Base-by-base conservation (phyloP, 2,329 filamentous ascomycete genomes). In the Calonectria pteridis region DNA sequence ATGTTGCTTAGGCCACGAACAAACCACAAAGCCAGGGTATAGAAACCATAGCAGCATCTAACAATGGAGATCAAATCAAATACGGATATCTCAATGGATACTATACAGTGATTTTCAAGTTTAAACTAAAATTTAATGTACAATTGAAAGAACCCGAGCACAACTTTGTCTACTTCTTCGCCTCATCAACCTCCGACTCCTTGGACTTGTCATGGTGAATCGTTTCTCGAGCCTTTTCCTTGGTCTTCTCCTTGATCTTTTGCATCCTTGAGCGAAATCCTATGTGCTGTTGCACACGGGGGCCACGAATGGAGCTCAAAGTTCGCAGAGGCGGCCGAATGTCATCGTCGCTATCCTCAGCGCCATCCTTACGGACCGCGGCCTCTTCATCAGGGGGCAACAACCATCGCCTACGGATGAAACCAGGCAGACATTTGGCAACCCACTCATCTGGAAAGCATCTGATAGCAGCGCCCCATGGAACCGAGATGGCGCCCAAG, bases 401-500 rank as follows among this genome's bases (percentile, higher is more conserved):
- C 28, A 80, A 37, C 81, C 81, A 83, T 67, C 76, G 79, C 72
- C 75, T 77, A 10, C 73, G 76, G 10, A 83, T 73, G 72, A 81
- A 83, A 16, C 72, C 74, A n/a, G 81, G 81, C n/a, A 83, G 40
- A 50, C 79, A 81, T 20, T 69, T 66, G 11, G 65, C 78, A 67
- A 83, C 76, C 84, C 84, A 86, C 33, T 88, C 87, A 79, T 98
- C 94, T 0, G 95, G 95, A 67, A 96, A 89, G 29, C 93, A 86
- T 68, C 95, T 92, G 69, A 98, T 92, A 20, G 93, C 82, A 95
- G 85, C 78, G 94, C 93, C 29, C 94, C 94, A 14, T 0, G 94
- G 94, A 14, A 98, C 86, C 23, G 95, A 96, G 13, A 95, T 88
- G 71, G 93, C 87, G 35, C 95, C 94, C 62, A 96, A 89, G 33